These are phyloP conservation scores for Ophiocordyceps camponoti-floridani DNA, from an alignment of 2,329 filamentous ascomycete genomes.

Conservation along the genomic window DNA sequence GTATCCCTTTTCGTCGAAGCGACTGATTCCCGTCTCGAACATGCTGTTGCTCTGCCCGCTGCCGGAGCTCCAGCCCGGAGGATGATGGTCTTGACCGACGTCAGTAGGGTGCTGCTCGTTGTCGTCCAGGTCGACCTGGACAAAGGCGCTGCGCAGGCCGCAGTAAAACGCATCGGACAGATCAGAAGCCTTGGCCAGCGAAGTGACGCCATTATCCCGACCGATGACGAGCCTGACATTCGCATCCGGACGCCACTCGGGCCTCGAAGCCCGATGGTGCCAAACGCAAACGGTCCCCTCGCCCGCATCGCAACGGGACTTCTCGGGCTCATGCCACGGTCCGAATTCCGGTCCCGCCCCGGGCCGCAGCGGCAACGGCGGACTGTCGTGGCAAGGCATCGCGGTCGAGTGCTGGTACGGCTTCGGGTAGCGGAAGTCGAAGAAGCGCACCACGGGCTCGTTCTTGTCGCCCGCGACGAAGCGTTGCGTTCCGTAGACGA, in stretches of 20 bases:
- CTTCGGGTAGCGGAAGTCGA: conserved; percentile 33
- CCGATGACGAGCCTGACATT: conserved; percentile 13
- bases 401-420: conserved; percentile 29
- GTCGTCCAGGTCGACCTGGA: not conserved
- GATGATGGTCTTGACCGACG: too few relatives aligned
- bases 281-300: not conserved
- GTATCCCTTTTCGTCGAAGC: too few relatives aligned
- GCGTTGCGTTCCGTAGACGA: conserved; percentile 29
- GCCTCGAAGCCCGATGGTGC: conserved; percentile 5
- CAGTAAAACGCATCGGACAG: conserved; percentile 21
- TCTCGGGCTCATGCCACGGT: too few relatives aligned
- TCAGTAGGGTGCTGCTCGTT: not conserved
- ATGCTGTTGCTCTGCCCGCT: not conserved
- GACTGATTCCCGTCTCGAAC: not conserved
- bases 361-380: not conserved
- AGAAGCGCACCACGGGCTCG: conserved; percentile 26
- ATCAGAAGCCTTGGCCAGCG: conserved; percentile 29
- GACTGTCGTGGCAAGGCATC: conserved; percentile 20
- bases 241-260: conserved; percentile 22
- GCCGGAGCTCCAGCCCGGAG: not conserved
- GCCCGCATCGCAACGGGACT: not conserved
- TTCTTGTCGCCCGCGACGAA: conserved; percentile 31
- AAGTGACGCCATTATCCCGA: not conserved
- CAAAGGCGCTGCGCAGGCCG: not conserved
- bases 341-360: not conserved